Evolutionary conservation across 108 stramenopile genomes (phyloP), one percentile per base, ranked within the genome.

Genomic region (Aurantiochytrium sp.): DNA sequence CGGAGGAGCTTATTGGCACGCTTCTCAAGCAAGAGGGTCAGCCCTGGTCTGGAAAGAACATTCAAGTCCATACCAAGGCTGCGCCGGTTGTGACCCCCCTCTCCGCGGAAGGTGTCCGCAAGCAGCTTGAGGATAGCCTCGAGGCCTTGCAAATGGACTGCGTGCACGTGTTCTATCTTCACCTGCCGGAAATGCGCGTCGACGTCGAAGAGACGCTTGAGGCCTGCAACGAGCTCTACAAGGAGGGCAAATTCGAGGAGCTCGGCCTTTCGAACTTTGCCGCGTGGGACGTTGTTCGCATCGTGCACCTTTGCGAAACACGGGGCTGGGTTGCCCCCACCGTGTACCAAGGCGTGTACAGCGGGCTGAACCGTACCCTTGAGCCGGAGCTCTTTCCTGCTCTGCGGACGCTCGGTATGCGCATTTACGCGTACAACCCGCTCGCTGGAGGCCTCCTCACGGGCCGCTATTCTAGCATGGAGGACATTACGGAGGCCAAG

Each of bases 341-440:
- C 0, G 96, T 97, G 6, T 98, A 98, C 91, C 97, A 98, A 91
- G 97, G 97, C 25, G 90, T 98, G 16, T 97, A 97, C 93, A 98
- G 97, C 94, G 96, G 97, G 21, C 87, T 98, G 19, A 97, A 96
- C 90, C 94, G 97, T 25, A 72, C 91, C 29, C 95, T 97, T n/a
- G 97, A 97, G 89, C 83, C 91, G 0, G 97, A 97, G 72, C 89
- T 98, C 47, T 58, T 98, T 21, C 97, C 96, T 8, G 51, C 96
- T 8, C 88, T 98, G 87, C 90, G 93, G 60, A 59, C 89, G 35
- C 95, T 95, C 88, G 89, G 90, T 49, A 96, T 96, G 87, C 58
- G 90, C 5, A 97, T 98, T 92, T 94, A 97, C 44, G 97, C 97
- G 2, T 98, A 97, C 95, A 98, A 98, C 94, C 97, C 97, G 44